Base-by-base conservation (phyloP, 805 yeast species). In the Zygoascus tannicola region DNA sequence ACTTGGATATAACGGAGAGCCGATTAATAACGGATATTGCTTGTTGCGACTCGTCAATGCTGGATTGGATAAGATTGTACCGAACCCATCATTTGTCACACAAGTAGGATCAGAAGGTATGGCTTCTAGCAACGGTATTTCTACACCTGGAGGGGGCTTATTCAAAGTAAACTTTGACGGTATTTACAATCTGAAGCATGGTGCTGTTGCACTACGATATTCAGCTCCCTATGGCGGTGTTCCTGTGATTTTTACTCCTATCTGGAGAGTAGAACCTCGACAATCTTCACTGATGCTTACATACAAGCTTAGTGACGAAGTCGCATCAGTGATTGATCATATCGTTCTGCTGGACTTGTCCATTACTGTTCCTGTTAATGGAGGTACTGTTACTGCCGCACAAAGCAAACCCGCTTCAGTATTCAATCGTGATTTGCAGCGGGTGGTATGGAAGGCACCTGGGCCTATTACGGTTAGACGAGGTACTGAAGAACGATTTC, bases 371-470 rank as follows among this genome's bases (percentile, higher is more conserved):
- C 72, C 82, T 2, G 67, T 81, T 43, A 67, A 71, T 15, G 82
- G 80, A 32, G 80, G 83, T 8, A 33, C 40, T 15, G 72, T 76
- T 15, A 73, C 81, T 2, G 66, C 78, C 18, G 97, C 96, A 0
- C 78, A 87, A 49, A 82, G 95, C 2, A 85, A 84, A 59, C 98
- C 98, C 4, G 80, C 83, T 44, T 97, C 97, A 45, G 76, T 94
- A 1, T 90, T 87, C 70, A 85, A 81, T 63, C 81, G 77, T 56
- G 97, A 87, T 42, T 80, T 78, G 57, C 81, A 78, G 53, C 76
- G 97, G 63, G 80, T 92, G 46, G 81, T 92, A 0, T 88, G 97
- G 96, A 76, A 82, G 58, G 77, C 78, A 53, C 40, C 46, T 18
- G 49, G 35, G 41, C 45, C 72, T 10, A 54, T 74, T 8, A 57